phyloP scores from a whole-genome alignment of 2,329 filamentous ascomycete species.

The Lachnellula hyalina region DNA sequence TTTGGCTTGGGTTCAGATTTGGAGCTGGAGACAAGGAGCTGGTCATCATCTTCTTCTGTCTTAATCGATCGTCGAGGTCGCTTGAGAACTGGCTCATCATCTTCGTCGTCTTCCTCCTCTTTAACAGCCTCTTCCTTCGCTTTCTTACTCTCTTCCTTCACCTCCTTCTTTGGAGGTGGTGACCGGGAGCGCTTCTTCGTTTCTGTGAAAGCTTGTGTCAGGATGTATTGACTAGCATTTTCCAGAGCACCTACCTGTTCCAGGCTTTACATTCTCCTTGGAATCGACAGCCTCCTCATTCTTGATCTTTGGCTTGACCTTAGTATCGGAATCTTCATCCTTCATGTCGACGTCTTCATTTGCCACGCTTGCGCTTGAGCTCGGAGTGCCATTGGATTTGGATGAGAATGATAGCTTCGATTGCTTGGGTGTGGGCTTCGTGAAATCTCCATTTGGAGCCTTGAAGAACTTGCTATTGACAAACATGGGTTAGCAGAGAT shows the following conservation, averaged over 20 bases:
- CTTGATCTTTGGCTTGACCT: conserved; percentile 26
- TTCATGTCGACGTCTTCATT: conserved; percentile 27
- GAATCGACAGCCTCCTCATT: conserved; percentile 28
- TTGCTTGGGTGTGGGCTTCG: conserved; percentile 58
- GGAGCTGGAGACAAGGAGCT: conserved; percentile 32
- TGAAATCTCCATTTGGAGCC: conserved; percentile 51
- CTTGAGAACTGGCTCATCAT: conserved; percentile 28
- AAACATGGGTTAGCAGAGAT: conserved; percentile 12
- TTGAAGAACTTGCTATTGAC: conserved; percentile 76
- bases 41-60: conserved; percentile 47
- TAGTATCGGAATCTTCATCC: conserved; percentile 20
- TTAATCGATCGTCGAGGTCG: conserved; percentile 35
- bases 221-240: background rate
- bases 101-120: conserved; percentile 33
- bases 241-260: conserved; percentile 7
- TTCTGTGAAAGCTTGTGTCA: conserved; percentile 10
- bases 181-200: conserved; percentile 26
- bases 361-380: conserved; percentile 17
- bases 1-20: conserved; percentile 21
- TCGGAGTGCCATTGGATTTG: conserved; percentile 36
- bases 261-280: conserved; percentile 19
- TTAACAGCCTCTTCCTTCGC: conserved; percentile 24
- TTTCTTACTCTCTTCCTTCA: conserved; percentile 26
- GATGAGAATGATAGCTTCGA: conserved; percentile 73
- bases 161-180: conserved; percentile 16